These are phyloP conservation scores for Picochlorum sp. DNA, from an alignment of 139 green algal genomes.

Conservation along the genomic window DNA sequence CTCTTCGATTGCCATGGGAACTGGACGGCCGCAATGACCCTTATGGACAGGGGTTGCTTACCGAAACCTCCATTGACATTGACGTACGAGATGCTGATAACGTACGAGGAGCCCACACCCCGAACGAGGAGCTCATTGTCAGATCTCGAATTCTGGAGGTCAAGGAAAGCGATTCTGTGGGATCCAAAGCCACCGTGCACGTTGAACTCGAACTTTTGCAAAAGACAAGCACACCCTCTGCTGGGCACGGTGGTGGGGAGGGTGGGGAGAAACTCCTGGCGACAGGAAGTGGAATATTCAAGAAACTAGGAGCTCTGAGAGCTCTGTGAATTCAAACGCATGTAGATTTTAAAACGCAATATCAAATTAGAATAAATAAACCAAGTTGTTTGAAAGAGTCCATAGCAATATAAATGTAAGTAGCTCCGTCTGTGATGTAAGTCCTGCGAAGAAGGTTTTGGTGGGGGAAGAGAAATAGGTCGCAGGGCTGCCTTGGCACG, in stretches of 20 bases:
- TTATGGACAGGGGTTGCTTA: constrained; percentile 69
- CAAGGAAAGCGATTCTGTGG: constrained; percentile 20
- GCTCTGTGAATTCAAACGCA: constrained; percentile 33
- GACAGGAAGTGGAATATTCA: constrained; percentile 54
- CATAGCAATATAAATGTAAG: constrained; percentile 52
- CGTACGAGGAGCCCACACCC: constrained; percentile 61
- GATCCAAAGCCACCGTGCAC: constrained; percentile 36
- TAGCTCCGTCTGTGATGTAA: constrained; percentile 33
- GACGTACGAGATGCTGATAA: constrained; percentile 60
- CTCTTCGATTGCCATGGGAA: constrained; percentile 76
- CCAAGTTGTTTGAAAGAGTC: constrained; percentile 39
- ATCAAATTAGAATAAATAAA: constrained; percentile 34
- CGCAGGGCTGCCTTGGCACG: too few relatives aligned
- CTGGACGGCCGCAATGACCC: constrained; percentile 66
- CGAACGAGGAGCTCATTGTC: constrained; percentile 46
- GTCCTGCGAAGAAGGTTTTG: constrained; percentile 26
- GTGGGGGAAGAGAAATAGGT: constrained; percentile 3
- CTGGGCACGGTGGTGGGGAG: too few relatives aligned
- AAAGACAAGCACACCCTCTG: constrained; percentile 1
- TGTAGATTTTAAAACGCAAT: too few relatives aligned
- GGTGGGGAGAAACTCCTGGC: constrained; percentile 51
- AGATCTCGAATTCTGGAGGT: constrained; percentile 47
- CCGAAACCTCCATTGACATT: constrained; percentile 73
- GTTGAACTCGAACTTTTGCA: constrained; percentile 43
- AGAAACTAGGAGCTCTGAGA: constrained; percentile 60